These are phyloP conservation scores for Carex cristatella DNA, from an alignment of 176 grass and related monocot species.

Conservation along the genomic window DNA sequence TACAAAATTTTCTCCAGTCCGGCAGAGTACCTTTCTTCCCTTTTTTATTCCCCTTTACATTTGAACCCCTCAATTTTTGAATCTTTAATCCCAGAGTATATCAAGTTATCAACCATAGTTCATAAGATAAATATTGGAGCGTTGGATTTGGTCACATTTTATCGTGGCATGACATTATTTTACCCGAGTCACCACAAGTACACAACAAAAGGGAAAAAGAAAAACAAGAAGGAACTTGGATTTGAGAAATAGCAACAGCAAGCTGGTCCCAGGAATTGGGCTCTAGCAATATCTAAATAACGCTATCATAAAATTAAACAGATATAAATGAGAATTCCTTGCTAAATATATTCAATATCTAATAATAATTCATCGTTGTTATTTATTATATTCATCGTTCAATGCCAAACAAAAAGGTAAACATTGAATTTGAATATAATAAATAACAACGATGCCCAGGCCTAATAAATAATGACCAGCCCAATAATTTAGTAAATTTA, in stretches of 20 bases:
- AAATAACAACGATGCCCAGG: not conserved
- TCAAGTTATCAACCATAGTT: no score
- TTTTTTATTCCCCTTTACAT: not conserved
- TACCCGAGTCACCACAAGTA: no score
- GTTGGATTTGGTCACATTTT: not conserved
- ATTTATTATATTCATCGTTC: not conserved
- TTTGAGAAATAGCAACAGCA: not conserved
- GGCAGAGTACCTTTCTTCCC: not conserved
- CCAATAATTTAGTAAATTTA: not conserved
- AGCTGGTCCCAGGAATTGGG: not conserved
- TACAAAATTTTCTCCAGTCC: not conserved
- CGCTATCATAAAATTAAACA: not conserved
- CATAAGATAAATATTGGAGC: not conserved
- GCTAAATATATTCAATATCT: not conserved
- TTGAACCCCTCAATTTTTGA: not conserved
- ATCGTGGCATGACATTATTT: not conserved
- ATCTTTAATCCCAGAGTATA: not conserved
- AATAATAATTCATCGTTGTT: not conserved
- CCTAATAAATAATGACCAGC: not conserved
- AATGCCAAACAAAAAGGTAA: not conserved
- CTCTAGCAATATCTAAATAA: not conserved
- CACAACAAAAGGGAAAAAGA: no score
- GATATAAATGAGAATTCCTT: not conserved
- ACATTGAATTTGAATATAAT: not conserved
- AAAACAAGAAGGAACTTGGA: not conserved